Conservation (phyloP, 176 grass and related monocot genomes). For the Sorghum bicolor region DNA sequence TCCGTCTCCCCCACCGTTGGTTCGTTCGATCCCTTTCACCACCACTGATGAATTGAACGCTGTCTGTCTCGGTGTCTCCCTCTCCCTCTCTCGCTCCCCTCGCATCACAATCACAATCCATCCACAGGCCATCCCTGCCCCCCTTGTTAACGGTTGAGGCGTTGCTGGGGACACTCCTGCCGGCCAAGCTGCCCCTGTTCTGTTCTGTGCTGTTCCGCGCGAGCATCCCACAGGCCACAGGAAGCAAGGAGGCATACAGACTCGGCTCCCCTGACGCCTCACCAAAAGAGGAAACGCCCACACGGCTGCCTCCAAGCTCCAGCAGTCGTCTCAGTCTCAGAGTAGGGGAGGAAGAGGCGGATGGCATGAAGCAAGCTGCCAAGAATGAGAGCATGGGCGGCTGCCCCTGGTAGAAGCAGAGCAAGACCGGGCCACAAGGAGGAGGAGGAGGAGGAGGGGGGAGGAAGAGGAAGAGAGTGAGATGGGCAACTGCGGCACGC, state of each 20-base stretch:
- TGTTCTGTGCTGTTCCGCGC: background rate
- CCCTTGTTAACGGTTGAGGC: background rate
- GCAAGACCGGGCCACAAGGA: background rate
- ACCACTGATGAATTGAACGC: background rate
- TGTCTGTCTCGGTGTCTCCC: background rate
- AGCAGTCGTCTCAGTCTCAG: background rate
- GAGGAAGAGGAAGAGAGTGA: background rate
- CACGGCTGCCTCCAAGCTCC: background rate
- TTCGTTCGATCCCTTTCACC: background rate
- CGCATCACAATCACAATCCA: no score
- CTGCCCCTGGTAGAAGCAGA: background rate
- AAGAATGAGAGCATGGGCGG: conserved; percentile 58
- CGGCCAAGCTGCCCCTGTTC: background rate
- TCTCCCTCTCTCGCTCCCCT: background rate
- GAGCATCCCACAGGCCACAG: background rate
- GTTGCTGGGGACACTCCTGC: background rate
- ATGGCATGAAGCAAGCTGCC: conserved; percentile 16
- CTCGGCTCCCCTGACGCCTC: background rate
- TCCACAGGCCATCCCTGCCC: background rate
- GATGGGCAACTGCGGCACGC: conserved; percentile 97
- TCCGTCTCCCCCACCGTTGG: background rate
- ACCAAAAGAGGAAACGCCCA: conserved; percentile 4
- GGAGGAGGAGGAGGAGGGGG: background rate
- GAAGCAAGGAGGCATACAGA: background rate
- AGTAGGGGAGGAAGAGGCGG: background rate